These are phyloP conservation scores for Penicillium cataractarum DNA, from an alignment of 495 filamentous ascomycete genomes.

Conservation along the genomic window DNA sequence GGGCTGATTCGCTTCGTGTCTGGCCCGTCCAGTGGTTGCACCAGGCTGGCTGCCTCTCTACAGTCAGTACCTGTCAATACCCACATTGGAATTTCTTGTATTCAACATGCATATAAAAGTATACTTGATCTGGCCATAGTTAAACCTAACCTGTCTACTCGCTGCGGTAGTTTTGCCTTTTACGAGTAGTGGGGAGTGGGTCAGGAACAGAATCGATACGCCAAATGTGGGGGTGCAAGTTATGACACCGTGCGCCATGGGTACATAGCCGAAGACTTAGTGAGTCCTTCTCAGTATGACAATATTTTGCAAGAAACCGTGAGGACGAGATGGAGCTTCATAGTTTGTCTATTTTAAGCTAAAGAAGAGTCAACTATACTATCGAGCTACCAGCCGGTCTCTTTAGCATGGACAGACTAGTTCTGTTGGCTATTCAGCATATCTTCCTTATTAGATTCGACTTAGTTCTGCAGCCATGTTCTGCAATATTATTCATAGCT, in stretches of 20 bases:
- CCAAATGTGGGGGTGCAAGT: background rate
- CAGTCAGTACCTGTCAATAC: background rate
- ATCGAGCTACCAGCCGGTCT: too few species aligned
- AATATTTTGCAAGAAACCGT: background rate
- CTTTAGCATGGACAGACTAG: too few species aligned
- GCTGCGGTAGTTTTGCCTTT: background rate
- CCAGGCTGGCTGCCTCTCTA: background rate
- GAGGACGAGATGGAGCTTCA: background rate
- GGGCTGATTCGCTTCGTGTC: background rate
- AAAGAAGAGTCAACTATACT: too few species aligned
- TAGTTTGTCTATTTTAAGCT: background rate
- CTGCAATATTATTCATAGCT: background rate
- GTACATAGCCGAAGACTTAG: background rate
- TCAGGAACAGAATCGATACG: background rate
- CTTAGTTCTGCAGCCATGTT: too few species aligned
- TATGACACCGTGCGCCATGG: background rate
- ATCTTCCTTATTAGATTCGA: too few species aligned
- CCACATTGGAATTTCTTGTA: background rate
- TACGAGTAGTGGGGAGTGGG: background rate
- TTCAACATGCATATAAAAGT: background rate
- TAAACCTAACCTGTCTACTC: background rate
- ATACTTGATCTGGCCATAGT: background rate
- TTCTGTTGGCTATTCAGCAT: too few species aligned
- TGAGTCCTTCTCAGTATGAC: background rate
- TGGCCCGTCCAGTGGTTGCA: background rate